Base-by-base conservation (phyloP, 169 alveolate species). In the Blepharisma undulans region DNA sequence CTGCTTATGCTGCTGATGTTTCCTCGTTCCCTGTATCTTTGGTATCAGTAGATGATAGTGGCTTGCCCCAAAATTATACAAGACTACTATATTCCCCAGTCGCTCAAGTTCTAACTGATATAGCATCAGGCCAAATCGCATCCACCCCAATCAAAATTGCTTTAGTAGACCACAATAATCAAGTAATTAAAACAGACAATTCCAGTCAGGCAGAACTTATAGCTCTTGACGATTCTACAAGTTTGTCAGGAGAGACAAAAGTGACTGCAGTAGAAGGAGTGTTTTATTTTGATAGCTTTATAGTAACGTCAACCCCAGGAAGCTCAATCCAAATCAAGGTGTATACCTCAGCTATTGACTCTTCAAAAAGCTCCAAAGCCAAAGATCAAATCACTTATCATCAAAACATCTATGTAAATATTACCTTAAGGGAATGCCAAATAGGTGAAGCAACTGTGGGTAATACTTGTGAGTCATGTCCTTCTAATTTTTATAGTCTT, bases 1-100 rank as follows among this genome's bases (percentile, higher is more conserved):
- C 90, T 10, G 14, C 16, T 18, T 84, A 84, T 27, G 90, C 84
- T 12, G 71, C 34, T 10, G 90, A 84, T 33, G 21, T 14, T 21
- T 82, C 90, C 16, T 84, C 90, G 14, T 33, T 84, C 60, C 90
- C 90, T 48, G n/a, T n/a, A n/a, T n/a, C n/a, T n/a, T n/a, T n/a
- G n/a, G n/a, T n/a, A n/a, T n/a, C n/a, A n/a, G n/a, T n/a, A n/a
- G n/a, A n/a, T n/a, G n/a, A n/a, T n/a, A n/a, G n/a, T n/a, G n/a
- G n/a, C n/a, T n/a, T n/a, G n/a, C n/a, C n/a, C n/a, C n/a, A n/a
- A n/a, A n/a, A n/a, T n/a, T n/a, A n/a, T n/a, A n/a, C n/a, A n/a
- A n/a, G n/a, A n/a, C n/a, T n/a, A n/a, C n/a, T n/a, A n/a, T n/a
- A n/a, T n/a, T n/a, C n/a, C n/a, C n/a, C n/a, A n/a, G n/a, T n/a